Conservation (phyloP, 2,329 filamentous ascomycete genomes). For the Neofusicoccum umdonicola region DNA sequence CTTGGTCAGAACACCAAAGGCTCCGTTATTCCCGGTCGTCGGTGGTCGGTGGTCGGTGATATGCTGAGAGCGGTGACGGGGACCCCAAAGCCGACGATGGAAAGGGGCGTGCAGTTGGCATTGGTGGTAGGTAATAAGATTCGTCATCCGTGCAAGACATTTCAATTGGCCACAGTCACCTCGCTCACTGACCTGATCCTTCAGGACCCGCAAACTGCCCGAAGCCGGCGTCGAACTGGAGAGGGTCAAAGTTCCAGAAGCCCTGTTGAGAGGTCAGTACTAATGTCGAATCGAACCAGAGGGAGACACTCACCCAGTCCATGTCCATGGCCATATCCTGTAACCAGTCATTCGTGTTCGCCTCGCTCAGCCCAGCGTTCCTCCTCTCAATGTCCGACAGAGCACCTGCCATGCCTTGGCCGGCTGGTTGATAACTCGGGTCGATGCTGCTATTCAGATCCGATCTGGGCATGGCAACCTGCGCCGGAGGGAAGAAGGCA, state of each 20-base stretch:
- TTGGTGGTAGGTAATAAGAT: not conserved
- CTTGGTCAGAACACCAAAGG: not conserved
- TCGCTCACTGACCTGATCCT: not conserved
- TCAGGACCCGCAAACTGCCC: constrained; percentile 2
- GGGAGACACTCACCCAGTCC: constrained; percentile 33
- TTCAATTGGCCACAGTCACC: not conserved
- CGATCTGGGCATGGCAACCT: not conserved
- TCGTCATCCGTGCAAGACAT: not conserved
- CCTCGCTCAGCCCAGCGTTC: constrained; percentile 31
- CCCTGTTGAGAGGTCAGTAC: constrained; percentile 1
- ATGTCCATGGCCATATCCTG: constrained; percentile 31
- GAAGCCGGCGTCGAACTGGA: constrained; percentile 15
- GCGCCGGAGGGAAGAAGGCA: not conserved
- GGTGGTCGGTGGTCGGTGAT: not conserved
- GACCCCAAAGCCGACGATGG: not conserved
- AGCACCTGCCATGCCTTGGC: constrained; percentile 16
- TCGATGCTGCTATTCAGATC: constrained; percentile 8
- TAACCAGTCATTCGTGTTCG: constrained; percentile 30
- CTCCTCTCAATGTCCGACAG: constrained; percentile 16
- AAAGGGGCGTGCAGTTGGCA: not conserved
- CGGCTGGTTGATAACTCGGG: constrained; percentile 4
- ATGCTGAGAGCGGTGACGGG: too few species aligned
- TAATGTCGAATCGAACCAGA: not conserved
- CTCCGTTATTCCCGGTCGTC: not conserved
- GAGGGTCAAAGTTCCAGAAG: constrained; percentile 18